phyloP scores from a whole-genome alignment of 495 filamentous ascomycete species.

The Chaetomidium leptoderma region DNA sequence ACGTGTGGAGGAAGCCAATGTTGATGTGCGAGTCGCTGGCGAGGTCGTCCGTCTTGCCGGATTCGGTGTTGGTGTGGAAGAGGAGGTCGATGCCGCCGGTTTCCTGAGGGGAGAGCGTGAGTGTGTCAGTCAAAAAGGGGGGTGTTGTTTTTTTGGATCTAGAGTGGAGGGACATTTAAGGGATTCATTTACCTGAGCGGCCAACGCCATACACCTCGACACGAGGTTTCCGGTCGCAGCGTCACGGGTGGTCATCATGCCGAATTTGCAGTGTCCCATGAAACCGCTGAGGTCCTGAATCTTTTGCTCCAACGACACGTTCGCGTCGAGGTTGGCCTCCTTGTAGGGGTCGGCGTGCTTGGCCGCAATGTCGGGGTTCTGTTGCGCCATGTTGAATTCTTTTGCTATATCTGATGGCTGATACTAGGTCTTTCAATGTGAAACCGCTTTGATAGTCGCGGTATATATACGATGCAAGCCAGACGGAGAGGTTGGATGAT shows the following conservation, averaged over 20 bases:
- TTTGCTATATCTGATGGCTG: background rate
- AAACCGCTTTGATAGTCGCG: too few species aligned
- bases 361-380: constrained; percentile 46
- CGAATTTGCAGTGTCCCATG: constrained; percentile 68
- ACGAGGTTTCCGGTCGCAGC: constrained; percentile 55
- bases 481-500: too few species aligned
- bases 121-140: constrained; percentile 1
- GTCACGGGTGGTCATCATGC: constrained; percentile 68
- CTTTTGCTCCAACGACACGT: constrained; percentile 67
- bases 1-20: constrained; percentile 75
- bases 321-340: constrained; percentile 59
- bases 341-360: constrained; percentile 75
- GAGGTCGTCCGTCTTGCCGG: constrained; percentile 85
- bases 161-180: too few species aligned
- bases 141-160: background rate
- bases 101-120: constrained; percentile 57
- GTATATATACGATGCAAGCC: too few species aligned
- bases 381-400: constrained; percentile 18
- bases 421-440: background rate
- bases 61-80: constrained; percentile 93
- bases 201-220: constrained; percentile 85
- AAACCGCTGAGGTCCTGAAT: constrained; percentile 70
- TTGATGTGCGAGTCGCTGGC: constrained; percentile 71
- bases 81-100: constrained; percentile 76
- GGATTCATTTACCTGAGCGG: constrained; percentile 63